Percentiles rank a stretch among this genome's conserved stretches.
Evolutionary conservation across 1,284 basidiomycete species (phyloP).

Genomic region (Apiotrichum domesticum): DNA sequence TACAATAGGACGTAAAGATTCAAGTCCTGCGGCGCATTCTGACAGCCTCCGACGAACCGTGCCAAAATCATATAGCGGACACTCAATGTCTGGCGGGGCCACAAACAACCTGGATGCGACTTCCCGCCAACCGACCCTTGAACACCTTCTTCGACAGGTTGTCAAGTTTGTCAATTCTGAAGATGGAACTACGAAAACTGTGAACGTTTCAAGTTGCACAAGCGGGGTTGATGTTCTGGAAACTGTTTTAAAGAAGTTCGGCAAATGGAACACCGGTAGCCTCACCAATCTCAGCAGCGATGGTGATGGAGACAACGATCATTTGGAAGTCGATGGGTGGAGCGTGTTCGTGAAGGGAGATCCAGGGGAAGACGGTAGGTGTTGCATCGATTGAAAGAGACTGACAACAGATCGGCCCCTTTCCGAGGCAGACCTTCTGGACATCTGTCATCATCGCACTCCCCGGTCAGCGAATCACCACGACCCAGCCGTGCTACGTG

Average conservation of each 20-base stretch:
- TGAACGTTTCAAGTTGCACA: slow-evolving; percentile 70
- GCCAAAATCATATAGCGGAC: background rate
- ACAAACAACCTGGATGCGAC: background rate
- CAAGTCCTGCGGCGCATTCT: background rate
- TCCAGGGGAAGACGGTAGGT: slow-evolving; percentile 56
- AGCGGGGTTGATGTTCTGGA: slow-evolving; percentile 79
- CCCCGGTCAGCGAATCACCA: slow-evolving; percentile 38
- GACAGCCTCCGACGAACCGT: background rate
- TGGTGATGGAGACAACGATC: slow-evolving; percentile 51
- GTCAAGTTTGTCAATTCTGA: slow-evolving; percentile 81
- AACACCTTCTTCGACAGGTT: slow-evolving; percentile 34
- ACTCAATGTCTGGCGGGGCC: background rate
- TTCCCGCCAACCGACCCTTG: slow-evolving; percentile 45
- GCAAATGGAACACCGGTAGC: slow-evolving; percentile 53
- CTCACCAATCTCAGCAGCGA: slow-evolving; percentile 29
- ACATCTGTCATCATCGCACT: slow-evolving; percentile 76
- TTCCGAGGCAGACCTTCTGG: slow-evolving; percentile 75
- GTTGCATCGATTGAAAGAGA: background rate
- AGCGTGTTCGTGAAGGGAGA: slow-evolving; percentile 63
- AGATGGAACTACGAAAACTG: slow-evolving; percentile 63
- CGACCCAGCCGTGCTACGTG: slow-evolving; percentile 49
- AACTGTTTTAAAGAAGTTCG: slow-evolving; percentile 79
- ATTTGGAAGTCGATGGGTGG: slow-evolving; percentile 79
- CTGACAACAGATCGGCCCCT: slow-evolving; percentile 58
- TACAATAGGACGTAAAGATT: background rate